A percentile compares a stretch with the other conserved stretches of the same genome.
These are phyloP conservation scores for Zizania latifolia DNA, from an alignment of 176 grass and related monocot genomes.

Conservation along the genomic window DNA sequence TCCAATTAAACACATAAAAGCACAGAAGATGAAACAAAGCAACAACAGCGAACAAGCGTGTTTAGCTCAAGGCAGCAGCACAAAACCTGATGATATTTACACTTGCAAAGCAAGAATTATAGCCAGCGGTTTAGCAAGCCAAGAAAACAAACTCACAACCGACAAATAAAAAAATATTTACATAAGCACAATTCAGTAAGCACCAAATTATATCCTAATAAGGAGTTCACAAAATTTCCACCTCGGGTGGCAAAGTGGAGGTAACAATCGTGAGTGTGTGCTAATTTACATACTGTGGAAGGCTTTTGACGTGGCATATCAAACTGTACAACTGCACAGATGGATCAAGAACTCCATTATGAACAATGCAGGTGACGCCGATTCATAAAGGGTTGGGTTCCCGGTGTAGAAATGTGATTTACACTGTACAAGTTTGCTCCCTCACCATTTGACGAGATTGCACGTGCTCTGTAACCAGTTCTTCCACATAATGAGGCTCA, in stretches of 20 bases:
- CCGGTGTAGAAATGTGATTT: conserved; percentile 15
- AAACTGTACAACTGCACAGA: conserved; percentile 38
- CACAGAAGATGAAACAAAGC: not conserved
- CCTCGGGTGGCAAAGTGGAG: not conserved
- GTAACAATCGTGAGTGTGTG: conserved; percentile 21
- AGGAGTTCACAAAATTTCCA: conserved; percentile 36
- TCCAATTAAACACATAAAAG: no score
- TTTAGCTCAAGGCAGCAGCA: not conserved
- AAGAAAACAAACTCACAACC: not conserved
- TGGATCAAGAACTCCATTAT: conserved; percentile 9
- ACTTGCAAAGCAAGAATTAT: not conserved
- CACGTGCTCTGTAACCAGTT: conserved; percentile 13
- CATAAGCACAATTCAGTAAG: conserved; percentile 9
- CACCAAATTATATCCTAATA: conserved; percentile 3
- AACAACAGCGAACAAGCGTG: not conserved
- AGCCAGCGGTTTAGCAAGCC: not conserved
- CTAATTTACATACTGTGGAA: conserved; percentile 34
- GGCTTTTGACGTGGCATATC: conserved; percentile 22
- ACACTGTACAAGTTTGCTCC: conserved; percentile 34
- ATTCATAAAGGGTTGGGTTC: not conserved
- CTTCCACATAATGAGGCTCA: not conserved
- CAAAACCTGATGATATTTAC: conserved; percentile 27
- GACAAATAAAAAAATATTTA: conserved; percentile 7
- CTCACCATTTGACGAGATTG: not conserved
- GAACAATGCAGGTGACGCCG: not conserved